Evolutionary conservation across 441 rosid species (phyloP).

Genomic region (Corymbia calophylla): DNA sequence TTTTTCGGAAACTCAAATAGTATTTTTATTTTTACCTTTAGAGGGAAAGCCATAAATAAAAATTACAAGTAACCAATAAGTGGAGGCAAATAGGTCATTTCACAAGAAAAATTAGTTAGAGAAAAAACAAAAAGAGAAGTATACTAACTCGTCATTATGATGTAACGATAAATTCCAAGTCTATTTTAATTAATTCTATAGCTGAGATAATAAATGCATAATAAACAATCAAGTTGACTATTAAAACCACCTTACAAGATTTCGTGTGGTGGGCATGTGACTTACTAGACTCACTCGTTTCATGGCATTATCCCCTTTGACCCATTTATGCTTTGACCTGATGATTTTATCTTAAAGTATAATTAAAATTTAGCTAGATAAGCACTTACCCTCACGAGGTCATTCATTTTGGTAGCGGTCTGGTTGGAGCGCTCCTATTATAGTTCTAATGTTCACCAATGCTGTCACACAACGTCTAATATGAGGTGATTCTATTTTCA

Average conservation of each 20-base stretch:
- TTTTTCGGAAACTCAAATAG: not conserved
- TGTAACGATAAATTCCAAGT: not conserved
- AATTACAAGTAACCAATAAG: not conserved
- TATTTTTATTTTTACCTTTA: not conserved
- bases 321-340: not conserved
- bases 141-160: not conserved
- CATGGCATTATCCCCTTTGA: not conserved
- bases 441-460: not conserved
- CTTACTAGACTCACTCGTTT: not conserved
- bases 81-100: not conserved
- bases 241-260: not conserved
- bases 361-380: not conserved
- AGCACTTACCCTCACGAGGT: not conserved
- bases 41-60: not conserved
- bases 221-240: not conserved
- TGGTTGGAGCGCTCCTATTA: not conserved
- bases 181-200: not conserved
- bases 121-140: not conserved
- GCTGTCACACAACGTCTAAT: not conserved
- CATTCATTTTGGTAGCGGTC: not conserved
- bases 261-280: not conserved
- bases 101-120: not conserved
- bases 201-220: not conserved
- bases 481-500: not conserved
- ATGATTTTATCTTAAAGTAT: not conserved